phyloP scores from a whole-genome alignment of 495 filamentous ascomycete species.

The Parmelia sp. region DNA sequence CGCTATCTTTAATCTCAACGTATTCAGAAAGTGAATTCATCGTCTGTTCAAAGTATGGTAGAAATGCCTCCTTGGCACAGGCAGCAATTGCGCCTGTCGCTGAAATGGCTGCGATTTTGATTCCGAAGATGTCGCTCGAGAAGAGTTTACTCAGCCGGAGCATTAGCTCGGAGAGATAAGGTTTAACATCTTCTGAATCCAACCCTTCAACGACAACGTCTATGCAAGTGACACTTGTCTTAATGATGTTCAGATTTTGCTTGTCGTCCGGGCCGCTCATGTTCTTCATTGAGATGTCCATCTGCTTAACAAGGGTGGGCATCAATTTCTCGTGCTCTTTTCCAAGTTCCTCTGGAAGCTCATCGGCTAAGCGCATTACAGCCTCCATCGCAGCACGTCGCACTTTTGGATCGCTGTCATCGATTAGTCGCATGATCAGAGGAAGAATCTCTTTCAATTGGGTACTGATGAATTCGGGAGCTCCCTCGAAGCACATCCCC shows the following conservation, averaged over 20 bases:
- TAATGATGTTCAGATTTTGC: conserved; percentile 70
- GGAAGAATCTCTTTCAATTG: conserved; percentile 84
- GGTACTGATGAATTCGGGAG: conserved; percentile 89
- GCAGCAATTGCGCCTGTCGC: conserved; percentile 86
- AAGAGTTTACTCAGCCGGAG: conserved; percentile 77
- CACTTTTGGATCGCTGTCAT: conserved; percentile 74
- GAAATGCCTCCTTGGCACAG: conserved; percentile 73
- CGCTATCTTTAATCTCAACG: conserved; percentile 75
- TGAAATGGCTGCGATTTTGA: conserved; percentile 81
- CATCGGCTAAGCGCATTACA: conserved; percentile 83
- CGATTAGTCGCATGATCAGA: conserved; percentile 73
- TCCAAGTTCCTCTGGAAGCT: conserved; percentile 81
- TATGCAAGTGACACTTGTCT: conserved; percentile 81
- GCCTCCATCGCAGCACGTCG: conserved; percentile 79
- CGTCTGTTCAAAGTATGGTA: conserved; percentile 80
- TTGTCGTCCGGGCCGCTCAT: conserved; percentile 56
- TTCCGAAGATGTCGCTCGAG: conserved; percentile 69
- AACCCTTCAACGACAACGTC: conserved; percentile 87
- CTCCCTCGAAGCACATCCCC: conserved; percentile 92
- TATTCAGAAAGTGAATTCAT: conserved; percentile 82
- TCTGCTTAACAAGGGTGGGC: conserved; percentile 75
- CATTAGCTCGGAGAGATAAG: conserved; percentile 76
- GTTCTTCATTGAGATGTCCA: conserved; percentile 67
- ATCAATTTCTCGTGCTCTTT: conserved; percentile 77
- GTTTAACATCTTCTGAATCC: conserved; percentile 71